Percentiles rank a stretch among this genome's conserved stretches.
Conservation (phyloP, 305 asterid species). For the Solanum hybrid region DNA sequence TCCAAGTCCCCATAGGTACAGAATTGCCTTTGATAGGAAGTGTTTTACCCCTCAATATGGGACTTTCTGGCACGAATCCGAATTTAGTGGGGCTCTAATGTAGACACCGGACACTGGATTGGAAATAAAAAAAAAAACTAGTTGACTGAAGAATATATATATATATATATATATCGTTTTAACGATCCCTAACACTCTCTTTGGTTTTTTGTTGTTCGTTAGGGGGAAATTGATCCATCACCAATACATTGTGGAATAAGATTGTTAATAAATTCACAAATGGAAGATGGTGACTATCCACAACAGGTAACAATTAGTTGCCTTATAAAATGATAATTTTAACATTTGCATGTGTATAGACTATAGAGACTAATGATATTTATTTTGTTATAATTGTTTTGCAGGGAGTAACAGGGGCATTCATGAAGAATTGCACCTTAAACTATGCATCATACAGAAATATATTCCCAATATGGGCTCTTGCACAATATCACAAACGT, state of each 20-base stretch:
- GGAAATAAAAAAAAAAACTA: too few species aligned
- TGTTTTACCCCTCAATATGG: not conserved
- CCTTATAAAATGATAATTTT: not conserved
- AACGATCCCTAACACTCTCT: not conserved
- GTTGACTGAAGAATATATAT: too few species aligned
- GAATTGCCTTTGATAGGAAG: not conserved
- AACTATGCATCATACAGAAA: constrained; percentile 3
- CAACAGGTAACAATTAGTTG: constrained; percentile 32
- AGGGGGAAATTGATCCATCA: constrained; percentile 25
- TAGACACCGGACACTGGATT: not conserved
- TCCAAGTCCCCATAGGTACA: not conserved
- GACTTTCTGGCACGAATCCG: not conserved
- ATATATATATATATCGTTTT: too few species aligned
- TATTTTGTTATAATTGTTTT: not conserved
- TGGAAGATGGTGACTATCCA: constrained; percentile 48
- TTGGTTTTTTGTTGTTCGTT: not conserved
- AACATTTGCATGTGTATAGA: not conserved
- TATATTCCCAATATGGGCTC: constrained; percentile 1
- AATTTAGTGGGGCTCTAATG: too few species aligned
- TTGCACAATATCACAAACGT: not conserved
- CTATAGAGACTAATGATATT: not conserved
- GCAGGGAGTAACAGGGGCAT: constrained; percentile 4
- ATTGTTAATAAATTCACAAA: constrained; percentile 39
- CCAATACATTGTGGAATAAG: constrained; percentile 36
- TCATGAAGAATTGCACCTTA: not conserved